Base-by-base conservation (phyloP, 106 monocot species). In the Phalaenopsis aphrodite region DNA sequence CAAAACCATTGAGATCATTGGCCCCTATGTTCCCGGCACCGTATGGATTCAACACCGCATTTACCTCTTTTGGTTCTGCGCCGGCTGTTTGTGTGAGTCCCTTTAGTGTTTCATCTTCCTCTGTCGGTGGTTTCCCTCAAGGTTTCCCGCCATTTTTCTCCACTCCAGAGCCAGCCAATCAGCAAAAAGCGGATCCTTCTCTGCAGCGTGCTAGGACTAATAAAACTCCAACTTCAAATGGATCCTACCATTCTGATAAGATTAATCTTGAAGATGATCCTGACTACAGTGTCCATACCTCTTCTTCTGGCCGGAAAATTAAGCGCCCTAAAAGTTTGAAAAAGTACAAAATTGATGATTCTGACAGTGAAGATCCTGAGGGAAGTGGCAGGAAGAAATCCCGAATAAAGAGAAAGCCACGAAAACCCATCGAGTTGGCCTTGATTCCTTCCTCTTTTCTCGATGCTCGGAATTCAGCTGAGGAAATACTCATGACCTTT, bases 21-120 rank as follows among this genome's bases (percentile, higher is more conserved):
- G 78, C 94, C 17, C 96, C 96, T 18, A 89, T 96, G 93, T 90
- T 93, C 77, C 96, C 96, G 8, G 56, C 88, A 2, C 83, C 90
- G 36, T 72, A 86, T 43, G 93, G 93, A 5, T 71, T 84, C 75
- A 82, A 87, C 3, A 75, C 86, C 14, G 41, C 79, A 47, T 61
- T 80, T 47, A 77, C 84, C 10, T 79, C 82, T 41, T 67, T 86
- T n/a, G 79, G 79, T 39, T 42, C 81, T 41, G 79, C 85, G 12
- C 88, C 96, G 0, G 81, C 91, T 21, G n/a, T 93, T 73, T 87
- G 86, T 79, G 85, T 93, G 79, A 75, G 80, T 41, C 87, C 91
- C 38, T 86, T 83, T 49, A 79, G 74, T 5, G 37, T 5, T 42
- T 46, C 80, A n/a, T 77, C 80, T 75, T n/a, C 8, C 66, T 18